These are phyloP conservation scores for Gaeumannomyces sp. DNA, from an alignment of 2,329 filamentous ascomycete species.

Conservation along the genomic window DNA sequence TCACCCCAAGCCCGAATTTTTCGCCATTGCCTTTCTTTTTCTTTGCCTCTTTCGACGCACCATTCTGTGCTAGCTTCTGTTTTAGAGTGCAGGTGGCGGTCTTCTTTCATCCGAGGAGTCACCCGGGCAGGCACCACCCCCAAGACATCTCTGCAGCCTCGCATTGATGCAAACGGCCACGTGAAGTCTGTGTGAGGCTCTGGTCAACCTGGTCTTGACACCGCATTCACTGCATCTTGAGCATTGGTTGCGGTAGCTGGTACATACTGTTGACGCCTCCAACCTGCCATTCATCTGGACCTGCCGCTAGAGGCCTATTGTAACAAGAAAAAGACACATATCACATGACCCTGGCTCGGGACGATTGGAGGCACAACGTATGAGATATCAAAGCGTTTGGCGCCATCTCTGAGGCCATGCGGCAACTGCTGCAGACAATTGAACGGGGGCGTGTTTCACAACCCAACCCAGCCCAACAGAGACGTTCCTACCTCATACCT, in stretches of 20 bases:
- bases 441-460: neutral
- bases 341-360: neutral
- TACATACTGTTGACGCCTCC: too few relatives aligned
- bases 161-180: neutral
- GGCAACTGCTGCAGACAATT: neutral
- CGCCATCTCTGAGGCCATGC: neutral
- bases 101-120: neutral
- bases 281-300: too few relatives aligned
- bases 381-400: conserved; percentile 1
- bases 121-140: neutral
- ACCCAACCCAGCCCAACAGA: neutral
- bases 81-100: neutral
- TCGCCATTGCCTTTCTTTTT: neutral
- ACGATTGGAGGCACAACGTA: neutral
- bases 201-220: neutral
- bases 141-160: neutral
- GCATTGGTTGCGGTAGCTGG: neutral
- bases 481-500: neutral
- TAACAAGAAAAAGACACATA: neutral
- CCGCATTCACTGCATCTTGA: neutral
- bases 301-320: too few relatives aligned
- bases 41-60: neutral
- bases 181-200: neutral
- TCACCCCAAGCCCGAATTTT: neutral
- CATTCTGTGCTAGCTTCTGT: neutral